Evolutionary conservation across 2,329 filamentous ascomycete genomes (phyloP), one percentile per base, ranked within the genome.

Genomic region (Penicillium sp.): DNA sequence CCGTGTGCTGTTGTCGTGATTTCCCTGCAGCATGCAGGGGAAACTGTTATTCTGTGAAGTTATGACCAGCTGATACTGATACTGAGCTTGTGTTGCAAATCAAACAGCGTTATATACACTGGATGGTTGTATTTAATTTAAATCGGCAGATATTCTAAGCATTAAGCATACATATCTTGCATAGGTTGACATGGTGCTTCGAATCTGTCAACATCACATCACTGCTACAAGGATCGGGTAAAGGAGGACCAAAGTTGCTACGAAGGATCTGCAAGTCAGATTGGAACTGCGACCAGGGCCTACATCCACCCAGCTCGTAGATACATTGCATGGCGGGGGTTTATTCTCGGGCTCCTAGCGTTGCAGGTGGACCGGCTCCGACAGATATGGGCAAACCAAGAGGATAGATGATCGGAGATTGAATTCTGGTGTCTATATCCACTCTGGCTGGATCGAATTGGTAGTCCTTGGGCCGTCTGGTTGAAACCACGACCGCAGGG

Each of bases 1-100:
- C 48, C 44, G 23, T 47, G 51, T 34, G 52, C 46, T 29, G 40
- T 53, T 60, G 57, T 55, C 60, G 51, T 16, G 4, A 15, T 19
- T 46, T 34, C 48, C 45, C 45, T 48, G 53, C 53, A 58, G 33
- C 21, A 49, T 43, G 53, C 49, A 56, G 29, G 46, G 36, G 54
- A 53, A 57, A 23, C 6, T 34, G 33, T 44, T n/a, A 11, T 27
- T 2, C 4, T 7, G 15, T 29, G 21, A 40, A 21, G 27, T 19
- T 5, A 25, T 25, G 15, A 41, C 16, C 5, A 40, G 31, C 38
- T 45, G 21, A 44, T 11, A 31, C 34, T 5, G 27, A 39, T 7
- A n/a, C n/a, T 25, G 34, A 15, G n/a, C 13, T 16, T 31, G 5
- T 19, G 5, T 19, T 19, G 16, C n/a, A 16, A 27, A 19, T 13